Base-by-base conservation (phyloP, 2,329 filamentous ascomycete genomes). In the Penicillium sp. region DNA sequence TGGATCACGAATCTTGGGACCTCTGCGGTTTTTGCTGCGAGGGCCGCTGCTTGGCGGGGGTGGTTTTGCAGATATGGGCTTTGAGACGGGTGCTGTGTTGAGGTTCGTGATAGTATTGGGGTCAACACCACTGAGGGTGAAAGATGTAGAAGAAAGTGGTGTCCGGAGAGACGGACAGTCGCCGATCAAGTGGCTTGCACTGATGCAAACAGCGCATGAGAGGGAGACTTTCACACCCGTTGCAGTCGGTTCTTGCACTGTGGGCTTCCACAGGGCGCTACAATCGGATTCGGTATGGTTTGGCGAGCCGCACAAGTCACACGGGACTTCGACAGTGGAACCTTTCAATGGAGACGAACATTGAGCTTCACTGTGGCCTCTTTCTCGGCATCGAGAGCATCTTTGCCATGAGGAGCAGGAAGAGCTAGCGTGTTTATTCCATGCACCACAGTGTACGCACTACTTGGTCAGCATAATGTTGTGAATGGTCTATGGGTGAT, bases 201-300 rank as follows among this genome's bases (percentile, higher is more conserved):
- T 75, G 28, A 66, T 66, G 58, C 74, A 76, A 46, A 69, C 61
- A 27, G 69, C 66, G 56, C 74, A 76, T 28, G 69, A 75, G 31
- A 76, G 64, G 28, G 72, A 75, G 12, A 76, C 66, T 9, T 63
- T 61, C 9, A 74, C 57, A 6, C 66, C 61, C 5, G 64, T 61
- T 5, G 59, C 46, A 7, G 60, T 49, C 6, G 54, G 49, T 24
- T 61, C 59, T 31, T 55, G 56, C 23, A 47, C 60, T 8, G 68
- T 68, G 10, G 70, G 59, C 49, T 72, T 70, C 83, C 83, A 88
- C 23, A 84, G 69, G 42, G 76, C 71, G 46, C 79, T 76, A 64
- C 86, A 89, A 2, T 77, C 68, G 10, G 72, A 63, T 61, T 88
- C 86, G 7, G 76, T 57, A 58, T 89, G 86, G 7, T 77, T 72